Evolutionary conservation across 2,329 filamentous ascomycete genomes (phyloP).

Genomic region (Calonectria crousiana): DNA sequence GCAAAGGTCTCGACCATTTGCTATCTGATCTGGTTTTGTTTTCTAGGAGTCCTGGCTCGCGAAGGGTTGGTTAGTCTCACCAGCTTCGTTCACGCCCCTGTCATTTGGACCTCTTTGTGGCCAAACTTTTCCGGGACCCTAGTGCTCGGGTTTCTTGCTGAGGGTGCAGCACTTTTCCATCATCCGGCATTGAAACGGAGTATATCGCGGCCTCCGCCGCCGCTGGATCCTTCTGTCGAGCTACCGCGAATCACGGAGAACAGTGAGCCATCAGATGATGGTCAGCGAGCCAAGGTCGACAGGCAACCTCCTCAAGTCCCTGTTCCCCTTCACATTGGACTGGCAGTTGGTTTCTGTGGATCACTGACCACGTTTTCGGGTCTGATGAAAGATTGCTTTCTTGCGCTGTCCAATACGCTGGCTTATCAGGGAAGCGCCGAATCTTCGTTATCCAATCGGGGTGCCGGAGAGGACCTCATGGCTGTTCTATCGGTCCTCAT

Average conservation of each 20-base stretch:
- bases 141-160: not conserved
- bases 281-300: not conserved
- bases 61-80: not conserved
- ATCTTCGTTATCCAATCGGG: not conserved
- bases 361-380: not conserved
- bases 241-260: not conserved
- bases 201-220: not conserved
- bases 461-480: not conserved
- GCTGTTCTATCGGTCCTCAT: not conserved
- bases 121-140: not conserved
- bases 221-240: not conserved
- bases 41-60: not conserved
- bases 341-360: not conserved
- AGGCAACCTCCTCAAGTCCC: not conserved
- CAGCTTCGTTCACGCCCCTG: not conserved
- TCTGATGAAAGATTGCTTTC: not conserved
- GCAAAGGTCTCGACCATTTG: not conserved
- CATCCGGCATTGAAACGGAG: not conserved
- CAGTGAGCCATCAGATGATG: not conserved
- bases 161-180: not conserved
- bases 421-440: not conserved
- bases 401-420: not conserved
- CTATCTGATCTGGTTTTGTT: not conserved
- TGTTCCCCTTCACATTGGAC: not conserved
- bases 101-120: not conserved